Evolutionary conservation across 129 eudicot genomes (phyloP).

Genomic region (carrot (Daucus carota)): DH1_v3.0 NC_030386.2:15209501-15210000

Average conservation of each 20-base stretch:
- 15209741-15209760: conserved; percentile 87
- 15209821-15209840: conserved; percentile 94
- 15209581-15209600: neutral
- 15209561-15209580: neutral
- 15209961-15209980: neutral
- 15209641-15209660: conserved; percentile 33
- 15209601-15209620: conserved; percentile 38
- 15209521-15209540: neutral
- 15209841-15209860: conserved; percentile 81
- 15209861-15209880: conserved; percentile 92
- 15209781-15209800: conserved; percentile 86
- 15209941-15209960: conserved; percentile 95
- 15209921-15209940: conserved; percentile 72
- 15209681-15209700: conserved; percentile 50
- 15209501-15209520: too few species aligned
- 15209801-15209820: conserved; percentile 79
- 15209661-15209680: conserved; percentile 68
- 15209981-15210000: neutral
- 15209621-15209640: conserved; percentile 64
- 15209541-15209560: neutral
- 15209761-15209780: conserved; percentile 70
- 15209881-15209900: conserved; percentile 93
- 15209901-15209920: conserved; percentile 54
- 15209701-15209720: conserved; percentile 93
- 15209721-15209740: conserved; percentile 91